Base-by-base conservation (phyloP, 2,329 filamentous ascomycete species). In the Falciphora oryzae region DNA sequence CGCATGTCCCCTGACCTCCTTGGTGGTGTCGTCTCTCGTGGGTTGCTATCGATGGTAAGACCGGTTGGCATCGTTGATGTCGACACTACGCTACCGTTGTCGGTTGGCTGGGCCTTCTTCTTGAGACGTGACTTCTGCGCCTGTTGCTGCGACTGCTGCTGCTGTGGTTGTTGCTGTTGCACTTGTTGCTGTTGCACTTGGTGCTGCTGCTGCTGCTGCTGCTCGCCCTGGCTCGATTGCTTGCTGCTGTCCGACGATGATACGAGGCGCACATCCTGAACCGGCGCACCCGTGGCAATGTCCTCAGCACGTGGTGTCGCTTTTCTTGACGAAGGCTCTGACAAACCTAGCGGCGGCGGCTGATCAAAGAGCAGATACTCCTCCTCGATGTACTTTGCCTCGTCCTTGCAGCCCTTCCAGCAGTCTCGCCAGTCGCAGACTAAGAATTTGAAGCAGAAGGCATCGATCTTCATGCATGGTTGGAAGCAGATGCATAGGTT, bases 401-500 rank as follows among this genome's bases (percentile, higher is more conserved):
- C 94, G 16, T 91, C 96, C 80, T 89, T 93, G 79, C 94, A 98
- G 11, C 94, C 94, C 75, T 95, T 93, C 94, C 94, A 98, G 79
- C 94, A 98, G 70, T 96, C 89, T 70, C 93, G 89, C 94, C 94
- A 98, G 74, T 98, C 90, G 73, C 92, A 92, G 27, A 98, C 93
- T 16, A 98, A 82, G 69, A 97, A 97, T 71, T 93, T 92, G 83
- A 98, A 98, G 75, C 92, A 96, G 75, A 94, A 96, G 1, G 89
- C 89, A 72, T 98, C 94, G 66, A 98, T 95, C 78, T 94, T 96
- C 85, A 98, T 92, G 76, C 93, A 96, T 4, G 94, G 94, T 76
- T 97, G 93, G 77, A 97, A 97, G 79, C 94, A 98, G 70, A 97
- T 96, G 78, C 93, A 96, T 29, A 98, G 81, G 69, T 97, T 97